Conservation (phyloP, 306 rosid genomes). For the Rosa rugosa region DNA sequence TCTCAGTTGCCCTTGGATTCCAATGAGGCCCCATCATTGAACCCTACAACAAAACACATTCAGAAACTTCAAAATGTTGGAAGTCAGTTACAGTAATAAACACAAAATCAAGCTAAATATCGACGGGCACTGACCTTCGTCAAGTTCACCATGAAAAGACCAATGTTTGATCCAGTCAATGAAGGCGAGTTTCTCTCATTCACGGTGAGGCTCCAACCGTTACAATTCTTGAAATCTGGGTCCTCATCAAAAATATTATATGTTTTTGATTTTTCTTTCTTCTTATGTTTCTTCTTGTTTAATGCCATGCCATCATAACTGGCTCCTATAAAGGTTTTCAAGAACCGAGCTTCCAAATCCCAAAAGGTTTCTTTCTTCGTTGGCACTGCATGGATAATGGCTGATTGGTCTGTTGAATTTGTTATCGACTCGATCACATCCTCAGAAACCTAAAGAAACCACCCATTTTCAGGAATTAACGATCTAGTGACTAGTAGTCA, state of each 20-base stretch:
- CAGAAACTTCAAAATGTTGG: not conserved
- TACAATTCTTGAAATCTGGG: slow-evolving; percentile 61
- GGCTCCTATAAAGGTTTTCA: slow-evolving; percentile 31
- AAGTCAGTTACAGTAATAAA: not conserved
- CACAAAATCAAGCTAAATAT: not conserved
- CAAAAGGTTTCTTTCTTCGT: slow-evolving; percentile 24
- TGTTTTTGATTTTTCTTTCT: slow-evolving; percentile 6
- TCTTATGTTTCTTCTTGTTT: slow-evolving; percentile 40
- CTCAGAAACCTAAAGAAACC: slow-evolving; percentile 55
- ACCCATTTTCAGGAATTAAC: not conserved
- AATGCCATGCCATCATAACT: not conserved
- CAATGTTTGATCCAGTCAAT: slow-evolving; percentile 49
- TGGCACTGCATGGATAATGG: slow-evolving; percentile 60
- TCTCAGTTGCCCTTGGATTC: slow-evolving; percentile 78
- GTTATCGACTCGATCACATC: slow-evolving; percentile 56
- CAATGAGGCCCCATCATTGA: slow-evolving; percentile 97
- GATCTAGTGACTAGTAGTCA: not conserved
- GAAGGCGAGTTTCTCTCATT: slow-evolving; percentile 37
- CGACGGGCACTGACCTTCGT: slow-evolving; percentile 46
- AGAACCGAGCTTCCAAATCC: slow-evolving; percentile 49
- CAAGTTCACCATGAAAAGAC: slow-evolving; percentile 74
- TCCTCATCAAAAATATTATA: slow-evolving; percentile 47
- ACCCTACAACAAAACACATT: slow-evolving; percentile 38
- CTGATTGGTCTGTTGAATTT: slow-evolving; percentile 37
- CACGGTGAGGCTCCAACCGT: slow-evolving; percentile 79